Percentiles rank a stretch among this genome's conserved stretches.
Evolutionary conservation across 2,329 filamentous ascomycete species (phyloP).

Genomic region (Thelonectria discophora): DNA sequence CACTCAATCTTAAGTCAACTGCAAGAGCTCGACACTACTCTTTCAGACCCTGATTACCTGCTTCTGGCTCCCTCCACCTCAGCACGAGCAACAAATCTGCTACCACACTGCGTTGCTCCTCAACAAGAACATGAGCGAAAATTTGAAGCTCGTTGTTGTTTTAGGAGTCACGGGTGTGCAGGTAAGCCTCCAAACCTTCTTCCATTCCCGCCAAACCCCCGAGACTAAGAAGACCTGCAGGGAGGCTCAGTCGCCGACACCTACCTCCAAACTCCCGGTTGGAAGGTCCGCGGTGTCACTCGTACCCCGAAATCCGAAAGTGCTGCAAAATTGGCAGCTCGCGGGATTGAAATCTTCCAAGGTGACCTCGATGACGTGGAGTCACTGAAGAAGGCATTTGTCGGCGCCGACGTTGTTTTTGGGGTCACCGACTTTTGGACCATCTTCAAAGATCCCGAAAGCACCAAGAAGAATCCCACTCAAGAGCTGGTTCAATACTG

Average conservation of each 20-base stretch:
- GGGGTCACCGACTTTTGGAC: conserved; percentile 27
- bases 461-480: neutral
- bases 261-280: conserved; percentile 20
- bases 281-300: conserved; percentile 29
- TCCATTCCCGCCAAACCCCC: neutral
- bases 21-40: too few species aligned
- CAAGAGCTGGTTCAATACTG: conserved; percentile 17
- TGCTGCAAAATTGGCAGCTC: conserved; percentile 5
- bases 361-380: conserved; percentile 22
- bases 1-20: too few species aligned
- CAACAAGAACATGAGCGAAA: neutral
- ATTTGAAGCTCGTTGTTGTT: conserved; percentile 13
- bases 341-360: conserved; percentile 28
- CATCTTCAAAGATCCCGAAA: conserved; percentile 19
- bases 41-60: neutral
- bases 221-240: conserved; percentile 6
- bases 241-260: conserved; percentile 28
- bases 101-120: neutral
- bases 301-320: conserved; percentile 11
- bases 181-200: neutral
- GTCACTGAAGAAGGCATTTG: conserved; percentile 23
- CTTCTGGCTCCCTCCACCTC: neutral
- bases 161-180: conserved; percentile 16
- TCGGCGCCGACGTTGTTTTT: conserved; percentile 27
- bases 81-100: neutral